Evolutionary conservation across 1,139 yeast species (phyloP), one percentile per base, ranked within the genome.

Genomic region (Pichia norvegensis): DNA sequence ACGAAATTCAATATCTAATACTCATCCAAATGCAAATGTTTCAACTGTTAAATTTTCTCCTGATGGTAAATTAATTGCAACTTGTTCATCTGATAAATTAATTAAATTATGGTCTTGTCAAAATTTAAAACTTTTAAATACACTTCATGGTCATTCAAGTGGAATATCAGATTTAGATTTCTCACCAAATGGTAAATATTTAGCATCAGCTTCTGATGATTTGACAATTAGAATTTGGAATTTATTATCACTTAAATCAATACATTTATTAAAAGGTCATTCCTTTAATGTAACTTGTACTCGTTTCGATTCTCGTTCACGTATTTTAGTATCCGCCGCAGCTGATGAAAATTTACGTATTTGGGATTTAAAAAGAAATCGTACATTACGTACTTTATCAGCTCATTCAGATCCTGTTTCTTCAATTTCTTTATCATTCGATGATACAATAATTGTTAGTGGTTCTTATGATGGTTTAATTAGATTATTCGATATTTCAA

Each of bases 341-440:
- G 80, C 94, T 38, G 98, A 92, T 63, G 98, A 92, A 58, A 88
- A 90, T 41, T 82, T 92, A 21, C 76, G 88, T 42, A 74, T 90
- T 4, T 92, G 98, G 98, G 97, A 90, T 63, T 76, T 84, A 6
- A 68, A 76, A 33, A 72, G 80, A 23, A 94, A 95, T 0, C 73
- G 73, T 42, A 76, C 85, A 43, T 66, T 88, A 55, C 80, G 85
- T 58, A 86, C 95, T 0, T 68, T 92, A 47, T 86, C 95, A 17
- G 97, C 98, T 0, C 98, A 92, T 63, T 79, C 95, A 0, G 97
- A 88, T 55, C 95, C 97, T 0, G 85, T 92, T 1, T 79, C 86
- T 41, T 74, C 86, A 0, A 69, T 90, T 1, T 79, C 85, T 53
- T 67, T 92, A 45, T 72, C 79, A 2, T 82, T 81, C 45, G 98